A percentile compares a stretch with the other conserved stretches of the same genome.
Evolutionary conservation across 106 monocot species (phyloP).

Genomic region (Dendrobium nobile): DNA sequence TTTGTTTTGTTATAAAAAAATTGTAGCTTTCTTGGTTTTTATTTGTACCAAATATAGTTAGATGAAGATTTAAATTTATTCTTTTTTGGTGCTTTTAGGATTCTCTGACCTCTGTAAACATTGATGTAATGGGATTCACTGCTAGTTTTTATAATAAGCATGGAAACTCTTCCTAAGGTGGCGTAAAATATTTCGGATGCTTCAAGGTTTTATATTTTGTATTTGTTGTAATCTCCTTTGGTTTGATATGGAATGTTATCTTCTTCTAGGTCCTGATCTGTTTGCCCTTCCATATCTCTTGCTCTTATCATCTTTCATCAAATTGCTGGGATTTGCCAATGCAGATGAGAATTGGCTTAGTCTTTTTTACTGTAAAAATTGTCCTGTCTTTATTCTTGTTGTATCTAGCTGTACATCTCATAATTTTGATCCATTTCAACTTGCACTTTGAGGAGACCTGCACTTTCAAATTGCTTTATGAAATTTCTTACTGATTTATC

Average conservation of each 20-base stretch:
- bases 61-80: not conserved
- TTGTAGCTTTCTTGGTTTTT: not conserved
- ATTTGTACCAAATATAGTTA: not conserved
- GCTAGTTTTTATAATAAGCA: not conserved
- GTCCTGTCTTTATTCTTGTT: not conserved
- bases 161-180: not conserved
- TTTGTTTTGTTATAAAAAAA: not conserved
- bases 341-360: not conserved
- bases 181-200: not conserved
- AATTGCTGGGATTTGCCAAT: not conserved
- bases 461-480: not conserved
- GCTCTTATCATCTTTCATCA: not conserved
- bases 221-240: not conserved
- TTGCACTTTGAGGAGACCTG: not conserved
- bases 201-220: not conserved
- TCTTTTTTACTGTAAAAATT: not conserved
- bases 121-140: not conserved
- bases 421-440: not conserved
- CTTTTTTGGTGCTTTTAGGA: not conserved
- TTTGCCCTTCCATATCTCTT: not conserved
- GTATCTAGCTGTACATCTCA: not conserved
- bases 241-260: not conserved
- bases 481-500: conserved; percentile 1
- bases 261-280: not conserved
- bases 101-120: not conserved